Conservation (phyloP, 2,329 filamentous ascomycete species). For the Colletotrichum abscissum region DNA sequence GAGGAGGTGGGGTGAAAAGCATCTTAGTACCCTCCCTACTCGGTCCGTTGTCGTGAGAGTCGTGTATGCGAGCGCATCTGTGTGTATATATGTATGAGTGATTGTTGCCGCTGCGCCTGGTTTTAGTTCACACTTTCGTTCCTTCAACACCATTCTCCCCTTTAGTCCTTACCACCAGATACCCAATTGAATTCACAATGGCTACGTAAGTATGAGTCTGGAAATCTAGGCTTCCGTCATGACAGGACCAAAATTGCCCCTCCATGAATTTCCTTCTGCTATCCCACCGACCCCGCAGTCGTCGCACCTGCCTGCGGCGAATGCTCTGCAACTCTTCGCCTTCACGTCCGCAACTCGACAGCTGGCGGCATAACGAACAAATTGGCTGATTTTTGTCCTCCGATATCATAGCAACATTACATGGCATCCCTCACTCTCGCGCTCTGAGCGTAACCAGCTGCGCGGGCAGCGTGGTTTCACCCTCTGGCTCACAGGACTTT, state of each 20-base stretch:
- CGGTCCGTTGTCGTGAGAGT: background rate
- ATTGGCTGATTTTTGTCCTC: background rate
- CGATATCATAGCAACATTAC: conserved; percentile 80
- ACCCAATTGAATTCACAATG: conserved; percentile 38
- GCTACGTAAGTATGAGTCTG: conserved; percentile 40
- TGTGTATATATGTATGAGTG: background rate
- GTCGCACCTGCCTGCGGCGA: background rate
- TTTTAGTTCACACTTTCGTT: background rate
- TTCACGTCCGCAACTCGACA: background rate
- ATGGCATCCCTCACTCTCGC: conserved; percentile 86
- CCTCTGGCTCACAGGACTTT: conserved; percentile 97
- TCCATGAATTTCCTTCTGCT: background rate
- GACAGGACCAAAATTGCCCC: background rate
- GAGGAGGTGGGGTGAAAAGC: background rate
- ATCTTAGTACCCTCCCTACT: background rate
- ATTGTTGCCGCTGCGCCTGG: background rate
- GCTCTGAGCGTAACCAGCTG: conserved; percentile 77
- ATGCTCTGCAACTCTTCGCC: background rate
- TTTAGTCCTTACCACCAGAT: background rate
- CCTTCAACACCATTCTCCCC: background rate
- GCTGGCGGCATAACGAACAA: background rate
- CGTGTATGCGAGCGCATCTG: background rate
- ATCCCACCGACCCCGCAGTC: background rate
- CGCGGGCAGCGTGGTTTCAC: conserved; percentile 92
- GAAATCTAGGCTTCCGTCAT: background rate